Evolutionary conservation across 2,329 filamentous ascomycete genomes (phyloP).

Genomic region (Pestalotiopsis sp.): DNA sequence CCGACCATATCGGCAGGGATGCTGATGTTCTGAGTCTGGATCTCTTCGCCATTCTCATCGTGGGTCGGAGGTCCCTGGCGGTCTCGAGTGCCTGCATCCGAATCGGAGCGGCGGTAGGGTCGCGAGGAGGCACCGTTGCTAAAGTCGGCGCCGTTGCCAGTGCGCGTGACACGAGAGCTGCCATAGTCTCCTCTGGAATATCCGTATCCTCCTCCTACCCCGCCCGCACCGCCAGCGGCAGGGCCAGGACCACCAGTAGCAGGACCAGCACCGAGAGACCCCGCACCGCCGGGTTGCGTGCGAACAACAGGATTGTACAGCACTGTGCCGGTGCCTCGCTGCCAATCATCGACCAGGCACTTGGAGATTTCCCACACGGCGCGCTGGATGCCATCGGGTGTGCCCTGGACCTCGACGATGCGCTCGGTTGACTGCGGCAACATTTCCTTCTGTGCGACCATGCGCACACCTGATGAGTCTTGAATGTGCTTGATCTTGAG

Average conservation of each 20-base stretch:
- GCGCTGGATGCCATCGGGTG: slow-evolving; percentile 91
- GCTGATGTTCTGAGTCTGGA: slow-evolving; percentile 99
- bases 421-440: slow-evolving; percentile 97
- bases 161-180: slow-evolving; percentile 80
- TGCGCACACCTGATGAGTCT: slow-evolving; percentile 92
- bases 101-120: slow-evolving; percentile 77
- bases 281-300: slow-evolving; percentile 66
- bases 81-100: slow-evolving; percentile 76
- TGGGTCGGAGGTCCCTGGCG: slow-evolving; percentile 84
- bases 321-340: slow-evolving; percentile 93
- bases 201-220: slow-evolving; percentile 43
- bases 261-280: slow-evolving; percentile 27
- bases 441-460: slow-evolving; percentile 99
- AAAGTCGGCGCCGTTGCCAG: slow-evolving; percentile 96
- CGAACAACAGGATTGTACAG: slow-evolving; percentile 96
- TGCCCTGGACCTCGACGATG: slow-evolving; percentile 95
- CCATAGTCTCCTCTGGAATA: slow-evolving; percentile 53
- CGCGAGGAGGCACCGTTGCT: slow-evolving; percentile 71
- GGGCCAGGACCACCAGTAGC: slow-evolving; percentile 15
- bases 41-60: slow-evolving; percentile 94
- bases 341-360: slow-evolving; percentile 96
- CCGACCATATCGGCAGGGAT: slow-evolving; percentile 99
- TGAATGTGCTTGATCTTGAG: slow-evolving; percentile 99
- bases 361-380: slow-evolving; percentile 99
- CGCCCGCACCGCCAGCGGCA: slow-evolving; percentile 38